A percentile compares a stretch with the other conserved stretches of the same genome.
Conservation (phyloP, 2,329 filamentous ascomycete genomes). For the Microsporum audouinii region DNA sequence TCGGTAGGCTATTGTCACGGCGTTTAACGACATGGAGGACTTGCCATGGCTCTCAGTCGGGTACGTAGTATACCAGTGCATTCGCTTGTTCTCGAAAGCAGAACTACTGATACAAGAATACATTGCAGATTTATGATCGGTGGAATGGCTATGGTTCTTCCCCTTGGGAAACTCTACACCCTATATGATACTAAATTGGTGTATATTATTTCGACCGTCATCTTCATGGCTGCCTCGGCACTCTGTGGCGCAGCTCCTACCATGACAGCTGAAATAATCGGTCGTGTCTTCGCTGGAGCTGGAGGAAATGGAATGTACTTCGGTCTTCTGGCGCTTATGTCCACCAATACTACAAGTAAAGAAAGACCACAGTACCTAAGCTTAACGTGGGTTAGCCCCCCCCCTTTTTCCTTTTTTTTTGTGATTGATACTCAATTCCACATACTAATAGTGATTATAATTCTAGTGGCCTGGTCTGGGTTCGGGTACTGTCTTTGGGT, state of each 20-base stretch:
- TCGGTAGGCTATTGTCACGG: too few relatives aligned
- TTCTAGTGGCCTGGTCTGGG: constrained; percentile 21
- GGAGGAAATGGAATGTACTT: constrained; percentile 27
- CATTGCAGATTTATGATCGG: too few relatives aligned
- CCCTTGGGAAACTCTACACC: constrained; percentile 29
- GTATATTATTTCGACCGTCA: constrained; percentile 19
- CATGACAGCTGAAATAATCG: constrained; percentile 38
- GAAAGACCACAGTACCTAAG: constrained; percentile 25
- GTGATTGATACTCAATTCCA: too few relatives aligned
- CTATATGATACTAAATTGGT: constrained; percentile 39
- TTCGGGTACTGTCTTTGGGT: constrained; percentile 26
- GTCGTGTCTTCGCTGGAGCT: constrained; percentile 26
- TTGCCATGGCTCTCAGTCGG: constrained; percentile 35
- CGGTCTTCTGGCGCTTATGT: constrained; percentile 14
- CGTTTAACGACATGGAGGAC: constrained; percentile 28
- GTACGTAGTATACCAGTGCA: constrained; percentile 26
- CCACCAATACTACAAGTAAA: constrained; percentile 14
- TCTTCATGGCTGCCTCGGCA: constrained; percentile 19
- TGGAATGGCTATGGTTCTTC: constrained; percentile 30
- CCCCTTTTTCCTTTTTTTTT: too few relatives aligned
- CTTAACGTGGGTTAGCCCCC: constrained; percentile 16
- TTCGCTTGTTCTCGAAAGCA: too few relatives aligned
- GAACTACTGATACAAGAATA: too few relatives aligned
- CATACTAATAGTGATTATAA: too few relatives aligned
- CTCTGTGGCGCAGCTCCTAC: constrained; percentile 36